phyloP scores from a whole-genome alignment of 176 grass and related monocot species.

The Otatea glauca region DNA sequence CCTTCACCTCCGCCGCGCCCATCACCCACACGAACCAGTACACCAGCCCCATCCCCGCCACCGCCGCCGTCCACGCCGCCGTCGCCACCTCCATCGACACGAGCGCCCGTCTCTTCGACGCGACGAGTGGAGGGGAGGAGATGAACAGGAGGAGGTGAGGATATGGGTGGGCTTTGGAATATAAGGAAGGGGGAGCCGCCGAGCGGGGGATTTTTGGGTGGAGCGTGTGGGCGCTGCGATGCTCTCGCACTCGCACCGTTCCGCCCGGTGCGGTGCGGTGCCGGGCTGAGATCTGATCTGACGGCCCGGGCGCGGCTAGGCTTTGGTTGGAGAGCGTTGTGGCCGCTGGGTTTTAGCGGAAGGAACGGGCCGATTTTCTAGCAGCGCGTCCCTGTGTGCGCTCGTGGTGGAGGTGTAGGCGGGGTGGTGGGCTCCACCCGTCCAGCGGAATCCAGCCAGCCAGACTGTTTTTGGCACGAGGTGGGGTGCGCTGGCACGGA shows the following conservation, averaged over 20 bases:
- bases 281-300: constrained; percentile 26
- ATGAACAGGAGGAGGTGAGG: constrained; percentile 29
- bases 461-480: constrained; percentile 3
- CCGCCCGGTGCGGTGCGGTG: background rate
- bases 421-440: background rate
- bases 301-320: background rate
- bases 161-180: constrained; percentile 33
- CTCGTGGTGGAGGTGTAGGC: background rate
- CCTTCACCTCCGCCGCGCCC: constrained; percentile 97
- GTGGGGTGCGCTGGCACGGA: too few species aligned
- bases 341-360: background rate
- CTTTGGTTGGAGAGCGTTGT: background rate
- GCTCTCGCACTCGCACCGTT: background rate
- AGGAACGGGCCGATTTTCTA: background rate
- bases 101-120: background rate
- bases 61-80: constrained; percentile 76
- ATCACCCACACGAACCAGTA: constrained; percentile 99
- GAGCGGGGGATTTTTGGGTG: background rate
- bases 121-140: background rate
- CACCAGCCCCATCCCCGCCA: constrained; percentile 47
- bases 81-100: constrained; percentile 73
- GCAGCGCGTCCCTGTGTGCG: too few species aligned
- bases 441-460: background rate
- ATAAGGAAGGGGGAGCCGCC: constrained; percentile 14
- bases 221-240: background rate